phyloP scores from a whole-genome alignment of 768 basidiomycete species.

The Trametopsis cervina region DNA sequence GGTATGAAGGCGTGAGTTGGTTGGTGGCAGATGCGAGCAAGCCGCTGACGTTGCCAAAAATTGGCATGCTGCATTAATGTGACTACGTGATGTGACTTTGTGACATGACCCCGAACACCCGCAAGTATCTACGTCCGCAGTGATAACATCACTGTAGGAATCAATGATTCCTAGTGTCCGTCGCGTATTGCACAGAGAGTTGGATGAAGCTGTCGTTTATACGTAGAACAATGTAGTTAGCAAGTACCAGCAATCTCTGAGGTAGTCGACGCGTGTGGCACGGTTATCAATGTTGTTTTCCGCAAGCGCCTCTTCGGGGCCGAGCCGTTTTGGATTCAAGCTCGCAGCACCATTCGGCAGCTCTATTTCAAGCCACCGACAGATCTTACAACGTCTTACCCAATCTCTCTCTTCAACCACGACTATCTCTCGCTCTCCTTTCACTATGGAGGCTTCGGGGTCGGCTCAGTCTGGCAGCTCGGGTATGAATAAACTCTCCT shows the following conservation, averaged over 20 bases:
- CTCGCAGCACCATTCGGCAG: neutral
- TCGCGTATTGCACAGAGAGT: too few relatives aligned
- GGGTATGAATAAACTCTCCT: too few relatives aligned
- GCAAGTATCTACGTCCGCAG: too few relatives aligned
- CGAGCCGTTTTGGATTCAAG: slow-evolving; percentile 2
- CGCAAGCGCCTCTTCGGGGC: slow-evolving; percentile 1
- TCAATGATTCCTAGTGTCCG: too few relatives aligned
- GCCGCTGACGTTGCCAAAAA: neutral
- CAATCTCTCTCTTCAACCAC: neutral
- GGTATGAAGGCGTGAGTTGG: neutral
- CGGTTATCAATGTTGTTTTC: neutral
- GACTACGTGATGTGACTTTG: neutral
- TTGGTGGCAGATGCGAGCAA: neutral
- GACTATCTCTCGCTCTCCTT: neutral
- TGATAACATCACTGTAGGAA: too few relatives aligned
- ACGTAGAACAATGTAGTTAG: too few relatives aligned
- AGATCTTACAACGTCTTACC: neutral
- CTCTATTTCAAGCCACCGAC: neutral
- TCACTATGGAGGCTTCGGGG: neutral
- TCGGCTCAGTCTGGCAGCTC: neutral
- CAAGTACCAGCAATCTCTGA: too few relatives aligned
- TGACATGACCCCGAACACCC: neutral
- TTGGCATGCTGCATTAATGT: too few relatives aligned
- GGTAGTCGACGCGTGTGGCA: too few relatives aligned
- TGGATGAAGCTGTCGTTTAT: too few relatives aligned